phyloP scores from a whole-genome alignment of 2,329 filamentous ascomycete species.

The Helotiales sp. region DNA sequence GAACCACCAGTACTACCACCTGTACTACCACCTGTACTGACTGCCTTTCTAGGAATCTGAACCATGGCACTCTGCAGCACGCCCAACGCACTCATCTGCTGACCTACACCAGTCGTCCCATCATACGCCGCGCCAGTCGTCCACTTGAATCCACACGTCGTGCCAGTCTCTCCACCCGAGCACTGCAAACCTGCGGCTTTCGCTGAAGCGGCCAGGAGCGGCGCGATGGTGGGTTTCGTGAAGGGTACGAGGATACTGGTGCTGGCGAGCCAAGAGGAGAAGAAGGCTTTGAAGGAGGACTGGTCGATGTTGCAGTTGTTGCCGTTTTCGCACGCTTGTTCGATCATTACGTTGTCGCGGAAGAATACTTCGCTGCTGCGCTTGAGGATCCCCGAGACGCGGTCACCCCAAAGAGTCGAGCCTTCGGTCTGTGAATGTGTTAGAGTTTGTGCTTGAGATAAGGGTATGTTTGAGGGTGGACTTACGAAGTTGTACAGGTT shows the following conservation, averaged over 20 bases:
- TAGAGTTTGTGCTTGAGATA: slow-evolving; percentile 19
- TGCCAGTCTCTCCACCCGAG: slow-evolving; percentile 59
- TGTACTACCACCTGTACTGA: slow-evolving; percentile 62
- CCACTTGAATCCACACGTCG: slow-evolving; percentile 67
- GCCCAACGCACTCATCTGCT: slow-evolving; percentile 73
- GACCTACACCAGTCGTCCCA: slow-evolving; percentile 65
- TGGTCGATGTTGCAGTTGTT: slow-evolving; percentile 66
- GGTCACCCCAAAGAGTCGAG: slow-evolving; percentile 58
- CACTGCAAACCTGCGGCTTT: slow-evolving; percentile 62
- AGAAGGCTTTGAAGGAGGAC: slow-evolving; percentile 68
- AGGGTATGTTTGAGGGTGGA: slow-evolving; percentile 8
- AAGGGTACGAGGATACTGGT: slow-evolving; percentile 68
- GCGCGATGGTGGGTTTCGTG: slow-evolving; percentile 58
- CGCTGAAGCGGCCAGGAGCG: slow-evolving; percentile 59
- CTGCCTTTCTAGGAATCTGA: slow-evolving; percentile 49
- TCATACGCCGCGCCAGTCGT: slow-evolving; percentile 60
- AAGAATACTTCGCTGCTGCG: slow-evolving; percentile 58
- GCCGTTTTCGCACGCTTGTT: slow-evolving; percentile 67
- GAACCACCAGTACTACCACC: slow-evolving; percentile 43
- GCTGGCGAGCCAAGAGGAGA: slow-evolving; percentile 64
- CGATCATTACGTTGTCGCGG: slow-evolving; percentile 59
- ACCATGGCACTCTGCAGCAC: slow-evolving; percentile 64
- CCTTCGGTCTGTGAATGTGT: slow-evolving; percentile 46
- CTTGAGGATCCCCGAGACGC: slow-evolving; percentile 60
- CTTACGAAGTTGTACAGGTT: slow-evolving; percentile 70